Conservation (phyloP, 345 rosid genomes). For the Lagerstroemia speciosa region DNA sequence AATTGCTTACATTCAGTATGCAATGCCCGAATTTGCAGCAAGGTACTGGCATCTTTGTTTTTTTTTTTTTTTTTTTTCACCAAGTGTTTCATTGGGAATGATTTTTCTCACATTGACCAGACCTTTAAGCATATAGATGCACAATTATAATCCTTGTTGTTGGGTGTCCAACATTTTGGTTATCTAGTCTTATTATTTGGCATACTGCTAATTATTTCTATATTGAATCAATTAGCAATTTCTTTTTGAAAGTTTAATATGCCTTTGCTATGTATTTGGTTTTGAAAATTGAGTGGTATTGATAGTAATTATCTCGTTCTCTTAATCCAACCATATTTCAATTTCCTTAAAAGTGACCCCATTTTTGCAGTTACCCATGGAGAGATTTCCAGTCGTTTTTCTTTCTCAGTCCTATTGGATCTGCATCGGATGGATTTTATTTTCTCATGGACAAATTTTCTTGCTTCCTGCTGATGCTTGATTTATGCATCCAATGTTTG, state of each 20-base stretch:
- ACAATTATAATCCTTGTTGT: background rate
- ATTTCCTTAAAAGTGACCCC: background rate
- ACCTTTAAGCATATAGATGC: background rate
- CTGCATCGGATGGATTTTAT: background rate
- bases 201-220: background rate
- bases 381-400: background rate
- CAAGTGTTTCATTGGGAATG: background rate
- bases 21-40: constrained; percentile 56
- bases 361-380: background rate
- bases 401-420: background rate
- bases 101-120: background rate
- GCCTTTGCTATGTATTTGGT: too few species aligned
- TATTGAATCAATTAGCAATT: too few species aligned
- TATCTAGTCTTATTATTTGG: background rate
- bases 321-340: background rate
- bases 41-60: constrained; percentile 46
- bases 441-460: background rate
- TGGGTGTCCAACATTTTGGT: background rate
- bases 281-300: too few species aligned
- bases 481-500: background rate
- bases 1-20: constrained; percentile 62
- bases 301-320: background rate
- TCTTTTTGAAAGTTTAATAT: too few species aligned
- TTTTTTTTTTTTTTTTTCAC: background rate
- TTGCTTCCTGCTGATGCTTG: background rate